Conservation (phyloP, 1,284 basidiomycete species). For the Agroathelia rolfsii region DNA sequence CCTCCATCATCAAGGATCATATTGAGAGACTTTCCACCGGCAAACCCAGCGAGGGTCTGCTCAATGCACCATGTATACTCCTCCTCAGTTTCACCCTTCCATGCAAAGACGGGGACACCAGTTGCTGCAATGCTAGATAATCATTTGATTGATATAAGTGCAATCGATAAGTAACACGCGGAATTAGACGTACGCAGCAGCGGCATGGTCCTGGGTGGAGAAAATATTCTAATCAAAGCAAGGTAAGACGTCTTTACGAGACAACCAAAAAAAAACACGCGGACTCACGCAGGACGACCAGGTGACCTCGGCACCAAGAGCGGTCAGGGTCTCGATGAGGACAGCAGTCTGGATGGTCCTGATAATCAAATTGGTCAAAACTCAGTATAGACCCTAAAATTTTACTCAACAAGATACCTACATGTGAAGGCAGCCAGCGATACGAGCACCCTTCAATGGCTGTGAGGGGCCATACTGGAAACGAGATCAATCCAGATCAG, state of each 20-base stretch:
- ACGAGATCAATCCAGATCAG: constrained; percentile 13
- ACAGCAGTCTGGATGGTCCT: constrained; percentile 97
- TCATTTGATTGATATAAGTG: constrained; percentile 5
- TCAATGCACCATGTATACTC: constrained; percentile 99
- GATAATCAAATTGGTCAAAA: constrained; percentile 7
- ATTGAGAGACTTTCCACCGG: constrained; percentile 79
- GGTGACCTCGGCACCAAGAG: constrained; percentile 93
- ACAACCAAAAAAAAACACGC: constrained; percentile 6
- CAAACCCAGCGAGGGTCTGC: constrained; percentile 84
- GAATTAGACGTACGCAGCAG: constrained; percentile 69
- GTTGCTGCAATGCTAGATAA: constrained; percentile 81
- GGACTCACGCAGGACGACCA: constrained; percentile 93
- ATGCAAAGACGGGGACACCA: constrained; percentile 96
- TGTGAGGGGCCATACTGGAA: constrained; percentile 68
- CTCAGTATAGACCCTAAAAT: constrained; percentile 2
- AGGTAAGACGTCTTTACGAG: constrained; percentile 6
- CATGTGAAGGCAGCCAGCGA: constrained; percentile 98
- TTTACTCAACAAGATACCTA: constrained; percentile 23
- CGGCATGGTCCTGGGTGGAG: constrained; percentile 98
- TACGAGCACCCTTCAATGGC: constrained; percentile 92
- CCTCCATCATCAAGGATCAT: constrained; percentile 99
- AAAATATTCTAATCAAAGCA: constrained; percentile 79
- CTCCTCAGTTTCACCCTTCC: constrained; percentile 99
- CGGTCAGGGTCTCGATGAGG: constrained; percentile 91
- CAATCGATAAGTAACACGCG: constrained; percentile 2